Base-by-base conservation (phyloP, 495 filamentous ascomycete genomes). In the Penicillium atrosanguineum region DNA sequence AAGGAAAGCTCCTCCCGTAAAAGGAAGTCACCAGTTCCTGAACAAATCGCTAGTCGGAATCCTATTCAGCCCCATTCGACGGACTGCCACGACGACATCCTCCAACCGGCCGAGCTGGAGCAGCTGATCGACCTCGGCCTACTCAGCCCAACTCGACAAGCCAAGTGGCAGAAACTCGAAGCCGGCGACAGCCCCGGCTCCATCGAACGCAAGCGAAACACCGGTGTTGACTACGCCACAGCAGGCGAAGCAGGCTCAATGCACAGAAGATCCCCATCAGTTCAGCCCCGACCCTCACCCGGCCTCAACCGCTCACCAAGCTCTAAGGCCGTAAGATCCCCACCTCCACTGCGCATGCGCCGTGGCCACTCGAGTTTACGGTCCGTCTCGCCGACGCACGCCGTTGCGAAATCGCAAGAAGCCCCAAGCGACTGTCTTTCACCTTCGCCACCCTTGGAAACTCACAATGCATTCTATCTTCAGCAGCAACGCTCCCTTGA, bases 1-100 rank as follows among this genome's bases (percentile, higher is more conserved):
- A 63, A 67, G 53, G 64, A 71, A 65, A 71, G 67, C 60, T 59
- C 64, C 26, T 73, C 74, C 46, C 74, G 61, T 50, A 77, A 76
- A 56, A 63, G 74, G 56, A 76, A 75, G 53, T 71, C 67, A 39
- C 65, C 69, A 25, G 61, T 66, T 57, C 68, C 72, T 62, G 62
- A 70, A 65, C 57, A 62, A n/a, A 26, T 64, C 34, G 56, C 46
- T 62, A 67, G 56, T 56, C 52, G 54, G 55, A 44, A 42, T 36
- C 45, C 57, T 55, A 21, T 31, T 56, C 52, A 64, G 26, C 38
- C 67, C 52, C 45, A 15, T 55, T 20, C 57, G 53, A 52, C 54
- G 62, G 16, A 48, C 55, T 28, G 26, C 49, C 44, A 48, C 48
- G 49, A 47, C 60, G 44, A 56, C 55, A 50, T 59, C 29, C 41